Evolutionary conservation across 495 filamentous ascomycete genomes (phyloP).

Genomic region (Bryoglossum gracile): DNA sequence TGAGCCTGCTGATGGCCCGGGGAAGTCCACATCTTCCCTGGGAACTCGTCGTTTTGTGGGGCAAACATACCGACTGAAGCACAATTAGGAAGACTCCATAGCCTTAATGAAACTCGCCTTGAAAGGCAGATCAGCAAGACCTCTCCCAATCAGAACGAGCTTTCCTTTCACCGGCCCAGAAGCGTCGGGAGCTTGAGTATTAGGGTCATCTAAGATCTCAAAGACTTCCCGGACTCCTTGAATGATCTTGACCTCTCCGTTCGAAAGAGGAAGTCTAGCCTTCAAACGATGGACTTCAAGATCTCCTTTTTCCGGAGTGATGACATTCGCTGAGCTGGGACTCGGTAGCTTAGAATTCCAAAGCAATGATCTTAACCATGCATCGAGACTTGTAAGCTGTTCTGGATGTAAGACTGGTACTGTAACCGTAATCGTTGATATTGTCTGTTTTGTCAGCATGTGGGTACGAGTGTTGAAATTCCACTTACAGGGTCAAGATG

Average conservation of each 20-base stretch:
- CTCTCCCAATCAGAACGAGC: constrained; percentile 72
- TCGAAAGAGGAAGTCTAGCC: constrained; percentile 55
- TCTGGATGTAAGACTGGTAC: constrained; percentile 46
- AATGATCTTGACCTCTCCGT: constrained; percentile 64
- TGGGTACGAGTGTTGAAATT: neutral
- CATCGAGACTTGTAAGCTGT: constrained; percentile 58
- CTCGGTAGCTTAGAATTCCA: constrained; percentile 69
- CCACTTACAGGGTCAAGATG: constrained; percentile 71
- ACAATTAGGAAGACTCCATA: constrained; percentile 5
- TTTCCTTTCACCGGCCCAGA: constrained; percentile 45
- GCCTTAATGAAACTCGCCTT: constrained; percentile 26
- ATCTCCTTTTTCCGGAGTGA: neutral
- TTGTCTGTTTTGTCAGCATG: constrained; percentile 48
- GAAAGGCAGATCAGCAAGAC: constrained; percentile 46
- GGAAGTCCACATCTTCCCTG: too few relatives aligned
- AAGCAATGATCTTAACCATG: constrained; percentile 74
- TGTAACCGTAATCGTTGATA: constrained; percentile 72
- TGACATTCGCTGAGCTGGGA: neutral
- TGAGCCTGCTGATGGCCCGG: too few relatives aligned
- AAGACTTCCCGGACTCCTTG: constrained; percentile 93
- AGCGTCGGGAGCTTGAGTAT: constrained; percentile 22
- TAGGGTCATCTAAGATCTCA: constrained; percentile 67
- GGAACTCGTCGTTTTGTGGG: too few relatives aligned
- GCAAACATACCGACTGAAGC: neutral
- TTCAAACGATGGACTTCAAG: constrained; percentile 85